phyloP scores from a whole-genome alignment of 177 flowering plant species.

The Vitis hybrid region DNA sequence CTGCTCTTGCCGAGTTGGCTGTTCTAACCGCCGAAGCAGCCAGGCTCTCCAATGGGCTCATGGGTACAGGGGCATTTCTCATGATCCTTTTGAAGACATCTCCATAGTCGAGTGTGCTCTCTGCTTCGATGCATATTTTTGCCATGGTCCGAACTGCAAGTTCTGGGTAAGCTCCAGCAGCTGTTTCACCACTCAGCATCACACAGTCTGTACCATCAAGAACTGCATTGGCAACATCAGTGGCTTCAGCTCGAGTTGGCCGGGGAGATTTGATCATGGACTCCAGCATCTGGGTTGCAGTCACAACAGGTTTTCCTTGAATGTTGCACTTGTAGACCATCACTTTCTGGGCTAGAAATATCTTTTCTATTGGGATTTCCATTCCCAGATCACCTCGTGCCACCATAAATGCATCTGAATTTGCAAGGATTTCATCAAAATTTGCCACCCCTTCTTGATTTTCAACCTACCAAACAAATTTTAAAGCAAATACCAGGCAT shows the following conservation, averaged over 20 bases:
- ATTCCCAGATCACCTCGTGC: constrained; percentile 55
- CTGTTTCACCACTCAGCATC: constrained; percentile 50
- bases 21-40: constrained; percentile 47
- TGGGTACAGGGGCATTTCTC: constrained; percentile 43
- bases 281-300: constrained; percentile 50
- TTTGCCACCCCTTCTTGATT: constrained; percentile 62
- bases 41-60: constrained; percentile 48
- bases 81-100: constrained; percentile 41
- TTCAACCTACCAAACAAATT: constrained; percentile 37
- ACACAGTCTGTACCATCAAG: constrained; percentile 51
- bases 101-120: constrained; percentile 43
- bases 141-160: constrained; percentile 47
- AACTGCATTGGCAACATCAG: constrained; percentile 51
- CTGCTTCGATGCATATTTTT: constrained; percentile 42
- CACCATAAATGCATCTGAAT: constrained; percentile 61
- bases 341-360: constrained; percentile 59
- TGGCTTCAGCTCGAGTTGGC: constrained; percentile 52
- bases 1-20: constrained; percentile 37
- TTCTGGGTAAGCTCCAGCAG: constrained; percentile 51
- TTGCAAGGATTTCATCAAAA: constrained; percentile 54
- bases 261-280: constrained; percentile 65
- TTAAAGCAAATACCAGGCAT: not conserved
- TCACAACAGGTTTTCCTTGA: constrained; percentile 56
- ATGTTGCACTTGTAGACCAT: constrained; percentile 64
- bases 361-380: constrained; percentile 64